Evolutionary conservation across 2,329 filamentous ascomycete genomes (phyloP).

Genomic region (Onygenales sp.): DNA sequence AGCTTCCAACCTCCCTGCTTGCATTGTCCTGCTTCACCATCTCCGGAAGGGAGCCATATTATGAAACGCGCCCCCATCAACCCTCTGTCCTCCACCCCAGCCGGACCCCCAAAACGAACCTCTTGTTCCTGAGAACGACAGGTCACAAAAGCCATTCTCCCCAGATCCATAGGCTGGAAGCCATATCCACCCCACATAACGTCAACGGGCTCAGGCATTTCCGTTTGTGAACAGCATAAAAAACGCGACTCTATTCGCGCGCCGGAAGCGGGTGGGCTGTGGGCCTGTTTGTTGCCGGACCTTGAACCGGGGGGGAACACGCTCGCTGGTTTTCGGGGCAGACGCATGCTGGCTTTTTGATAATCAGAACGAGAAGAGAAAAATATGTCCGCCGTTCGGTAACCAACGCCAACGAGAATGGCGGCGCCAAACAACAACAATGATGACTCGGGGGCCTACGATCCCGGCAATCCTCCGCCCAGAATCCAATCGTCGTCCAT

Average conservation of each 20-base stretch:
- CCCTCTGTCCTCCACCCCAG: background rate
- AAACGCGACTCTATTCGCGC: background rate
- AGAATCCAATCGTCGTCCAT: conserved; percentile 43
- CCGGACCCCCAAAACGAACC: background rate
- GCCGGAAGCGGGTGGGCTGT: background rate
- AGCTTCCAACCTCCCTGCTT: no score
- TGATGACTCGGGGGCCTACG: conserved; percentile 19
- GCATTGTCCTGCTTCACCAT: no score
- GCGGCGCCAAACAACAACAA: conserved; percentile 23
- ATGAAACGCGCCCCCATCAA: background rate
- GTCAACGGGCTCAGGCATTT: background rate
- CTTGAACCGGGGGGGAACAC: no score
- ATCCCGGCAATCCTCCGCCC: no score
- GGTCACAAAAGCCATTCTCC: background rate
- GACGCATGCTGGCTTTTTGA: conserved; percentile 8
- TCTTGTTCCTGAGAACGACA: background rate
- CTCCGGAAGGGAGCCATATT: background rate
- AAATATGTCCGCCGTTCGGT: conserved; percentile 32
- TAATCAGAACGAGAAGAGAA: conserved; percentile 5
- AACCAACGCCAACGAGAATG: conserved; percentile 30
- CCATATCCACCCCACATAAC: background rate
- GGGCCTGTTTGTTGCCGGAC: no score
- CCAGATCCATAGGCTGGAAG: background rate
- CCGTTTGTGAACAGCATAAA: background rate
- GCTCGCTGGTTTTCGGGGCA: no score